Evolutionary conservation across 306 rosid species (phyloP).

Genomic region (Vigna hirtella): DNA sequence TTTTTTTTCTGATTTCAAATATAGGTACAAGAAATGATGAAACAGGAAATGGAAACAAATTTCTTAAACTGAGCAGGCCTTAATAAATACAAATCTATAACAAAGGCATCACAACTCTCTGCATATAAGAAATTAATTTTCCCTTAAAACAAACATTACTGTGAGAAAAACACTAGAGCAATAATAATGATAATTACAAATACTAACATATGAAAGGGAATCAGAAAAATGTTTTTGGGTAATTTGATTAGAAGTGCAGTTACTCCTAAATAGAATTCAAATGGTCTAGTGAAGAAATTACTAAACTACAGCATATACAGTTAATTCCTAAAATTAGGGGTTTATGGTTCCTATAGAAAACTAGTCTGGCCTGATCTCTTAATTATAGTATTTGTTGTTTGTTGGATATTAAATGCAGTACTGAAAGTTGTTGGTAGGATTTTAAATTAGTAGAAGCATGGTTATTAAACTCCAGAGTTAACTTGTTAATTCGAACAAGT

Average conservation of each 20-base stretch:
- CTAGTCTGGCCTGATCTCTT: background rate
- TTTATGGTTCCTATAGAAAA: background rate
- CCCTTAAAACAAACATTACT: constrained; percentile 26
- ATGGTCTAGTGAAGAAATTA: background rate
- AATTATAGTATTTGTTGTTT: background rate
- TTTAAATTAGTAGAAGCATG: too few species aligned
- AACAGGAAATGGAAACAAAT: background rate
- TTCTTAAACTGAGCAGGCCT: background rate
- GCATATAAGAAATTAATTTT: constrained; percentile 29
- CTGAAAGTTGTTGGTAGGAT: too few species aligned
- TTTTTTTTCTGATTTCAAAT: background rate
- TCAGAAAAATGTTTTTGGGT: background rate
- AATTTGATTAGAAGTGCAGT: background rate
- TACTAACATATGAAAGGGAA: constrained; percentile 16
- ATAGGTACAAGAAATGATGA: background rate
- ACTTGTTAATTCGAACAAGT: too few species aligned
- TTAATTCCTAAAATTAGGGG: constrained; percentile 1
- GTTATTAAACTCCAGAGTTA: too few species aligned
- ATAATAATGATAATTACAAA: background rate
- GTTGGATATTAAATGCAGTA: too few species aligned
- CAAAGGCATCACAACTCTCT: constrained; percentile 32
- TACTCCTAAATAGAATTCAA: background rate
- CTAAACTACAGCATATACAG: background rate
- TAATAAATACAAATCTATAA: background rate
- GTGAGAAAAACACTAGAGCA: background rate